Evolutionary conservation across 768 basidiomycete genomes (phyloP).

Genomic region (Punctularia strigosozonata): DNA sequence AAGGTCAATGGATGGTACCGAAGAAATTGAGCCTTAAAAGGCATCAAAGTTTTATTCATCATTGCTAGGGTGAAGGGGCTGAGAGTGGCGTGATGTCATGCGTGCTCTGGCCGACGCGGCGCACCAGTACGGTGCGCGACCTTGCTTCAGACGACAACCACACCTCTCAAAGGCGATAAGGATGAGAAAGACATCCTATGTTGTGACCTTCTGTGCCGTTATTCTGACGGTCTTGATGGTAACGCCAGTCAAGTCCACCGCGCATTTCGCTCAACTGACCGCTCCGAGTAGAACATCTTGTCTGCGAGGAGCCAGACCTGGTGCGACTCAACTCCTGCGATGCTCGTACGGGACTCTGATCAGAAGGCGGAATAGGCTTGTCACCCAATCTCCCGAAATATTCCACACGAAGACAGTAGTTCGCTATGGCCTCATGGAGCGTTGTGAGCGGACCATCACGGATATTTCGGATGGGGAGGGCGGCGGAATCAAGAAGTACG

Average conservation of each 20-base stretch:
- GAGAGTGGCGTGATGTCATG: too few species aligned
- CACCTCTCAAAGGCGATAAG: neutral
- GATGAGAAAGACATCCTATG: slow-evolving; percentile 66
- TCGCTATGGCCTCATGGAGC: slow-evolving; percentile 46
- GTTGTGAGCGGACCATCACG: slow-evolving; percentile 42
- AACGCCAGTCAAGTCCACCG: slow-evolving; percentile 13
- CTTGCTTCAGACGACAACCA: too few species aligned
- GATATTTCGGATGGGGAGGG: slow-evolving; percentile 32
- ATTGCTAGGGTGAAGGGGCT: too few species aligned
- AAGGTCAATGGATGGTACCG: too few species aligned
- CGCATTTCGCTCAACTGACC: neutral
- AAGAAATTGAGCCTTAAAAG: too few species aligned
- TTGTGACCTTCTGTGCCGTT: slow-evolving; percentile 48
- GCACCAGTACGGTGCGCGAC: too few species aligned
- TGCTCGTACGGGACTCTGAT: slow-evolving; percentile 1
- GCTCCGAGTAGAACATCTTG: slow-evolving; percentile 39
- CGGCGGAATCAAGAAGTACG: slow-evolving; percentile 36
- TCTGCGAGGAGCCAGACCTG: slow-evolving; percentile 52
- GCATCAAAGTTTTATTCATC: too few species aligned
- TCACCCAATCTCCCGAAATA: slow-evolving; percentile 27
- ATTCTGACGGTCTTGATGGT: slow-evolving; percentile 39
- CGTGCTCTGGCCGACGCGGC: too few species aligned
- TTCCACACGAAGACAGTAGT: slow-evolving; percentile 34
- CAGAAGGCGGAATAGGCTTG: slow-evolving; percentile 19
- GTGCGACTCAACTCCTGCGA: slow-evolving; percentile 25